These are phyloP conservation scores for Colletotrichum spinosum DNA, from an alignment of 2,329 filamentous ascomycete species.

Conservation along the genomic window DNA sequence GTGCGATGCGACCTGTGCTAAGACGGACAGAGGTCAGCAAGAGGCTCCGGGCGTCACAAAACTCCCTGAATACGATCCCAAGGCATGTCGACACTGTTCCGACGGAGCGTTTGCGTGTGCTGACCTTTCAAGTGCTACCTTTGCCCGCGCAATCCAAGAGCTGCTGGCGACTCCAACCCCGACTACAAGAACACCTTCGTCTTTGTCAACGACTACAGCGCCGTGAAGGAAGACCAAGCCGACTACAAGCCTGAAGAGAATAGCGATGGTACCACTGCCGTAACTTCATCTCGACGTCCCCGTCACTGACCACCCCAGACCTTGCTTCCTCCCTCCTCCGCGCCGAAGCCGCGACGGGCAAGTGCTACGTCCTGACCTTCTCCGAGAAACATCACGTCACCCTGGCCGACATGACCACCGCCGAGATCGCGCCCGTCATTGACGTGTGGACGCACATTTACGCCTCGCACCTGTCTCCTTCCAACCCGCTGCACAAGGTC, in stretches of 20 bases:
- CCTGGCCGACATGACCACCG: constrained; percentile 85
- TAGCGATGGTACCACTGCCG: constrained; percentile 46
- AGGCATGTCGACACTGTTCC: constrained; percentile 54
- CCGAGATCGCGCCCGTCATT: constrained; percentile 84
- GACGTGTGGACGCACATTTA: constrained; percentile 95
- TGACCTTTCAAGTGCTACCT: constrained; percentile 80
- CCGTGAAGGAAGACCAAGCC: constrained; percentile 92
- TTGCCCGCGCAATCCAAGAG: constrained; percentile 90
- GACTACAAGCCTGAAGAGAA: constrained; percentile 70
- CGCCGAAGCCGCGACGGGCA: constrained; percentile 89
- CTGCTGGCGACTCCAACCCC: constrained; percentile 88
- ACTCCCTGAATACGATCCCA: constrained; percentile 84
- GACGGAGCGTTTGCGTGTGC: neutral
- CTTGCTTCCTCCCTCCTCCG: constrained; percentile 81
- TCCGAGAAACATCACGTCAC: constrained; percentile 91
- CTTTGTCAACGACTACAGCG: constrained; percentile 98
- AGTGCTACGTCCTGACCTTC: constrained; percentile 97
- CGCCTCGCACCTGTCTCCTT: constrained; percentile 79
- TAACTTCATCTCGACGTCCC: accelerated
- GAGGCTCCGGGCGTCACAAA: constrained; percentile 76
- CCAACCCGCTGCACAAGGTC: constrained; percentile 68
- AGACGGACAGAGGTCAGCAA: constrained; percentile 74
- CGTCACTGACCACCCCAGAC: constrained; percentile 57
- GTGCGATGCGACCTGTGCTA: constrained; percentile 16
- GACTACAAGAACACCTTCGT: constrained; percentile 89